A percentile compares a stretch with the other conserved stretches of the same genome.
Evolutionary conservation across 2,329 filamentous ascomycete genomes (phyloP).

Genomic region (Trichoderma hamatum): DNA sequence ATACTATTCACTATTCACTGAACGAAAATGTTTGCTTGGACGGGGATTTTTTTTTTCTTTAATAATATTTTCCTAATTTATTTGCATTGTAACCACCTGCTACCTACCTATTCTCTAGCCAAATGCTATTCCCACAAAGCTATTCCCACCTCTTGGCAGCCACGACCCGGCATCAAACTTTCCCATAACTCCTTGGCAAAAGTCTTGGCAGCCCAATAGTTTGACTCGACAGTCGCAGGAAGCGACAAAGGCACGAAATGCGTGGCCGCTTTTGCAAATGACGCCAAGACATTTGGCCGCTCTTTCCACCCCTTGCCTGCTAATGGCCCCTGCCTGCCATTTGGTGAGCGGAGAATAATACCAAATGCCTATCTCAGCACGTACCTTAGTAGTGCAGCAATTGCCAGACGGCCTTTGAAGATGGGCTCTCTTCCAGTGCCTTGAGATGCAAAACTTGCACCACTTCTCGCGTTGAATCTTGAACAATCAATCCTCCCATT

Average conservation of each 20-base stretch:
- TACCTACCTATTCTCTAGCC: no score
- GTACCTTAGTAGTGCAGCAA: no score
- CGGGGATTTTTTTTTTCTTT: background rate
- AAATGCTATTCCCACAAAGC: background rate
- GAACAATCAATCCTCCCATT: background rate
- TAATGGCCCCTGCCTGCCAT: background rate
- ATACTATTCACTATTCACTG: background rate
- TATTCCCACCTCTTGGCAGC: constrained; percentile 10
- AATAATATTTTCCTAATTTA: background rate
- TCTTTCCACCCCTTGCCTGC: constrained; percentile 1
- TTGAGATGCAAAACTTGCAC: background rate
- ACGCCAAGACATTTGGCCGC: constrained; percentile 11
- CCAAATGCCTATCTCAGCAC: no score
- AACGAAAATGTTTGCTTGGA: background rate
- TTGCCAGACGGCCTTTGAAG: background rate
- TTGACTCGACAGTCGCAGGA: constrained; percentile 12
- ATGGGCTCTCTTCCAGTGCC: background rate
- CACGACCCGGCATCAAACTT: constrained; percentile 11
- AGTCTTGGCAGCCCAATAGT: constrained; percentile 15
- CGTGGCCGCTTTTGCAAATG: constrained; percentile 13
- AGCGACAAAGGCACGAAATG: background rate
- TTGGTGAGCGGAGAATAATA: background rate
- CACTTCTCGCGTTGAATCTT: background rate
- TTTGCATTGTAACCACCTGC: no score
- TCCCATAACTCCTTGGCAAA: constrained; percentile 19